Evolutionary conservation across 163 green algal genomes (phyloP), one percentile per base, ranked within the genome.

Genomic region (Smithsoniella earleae): DNA sequence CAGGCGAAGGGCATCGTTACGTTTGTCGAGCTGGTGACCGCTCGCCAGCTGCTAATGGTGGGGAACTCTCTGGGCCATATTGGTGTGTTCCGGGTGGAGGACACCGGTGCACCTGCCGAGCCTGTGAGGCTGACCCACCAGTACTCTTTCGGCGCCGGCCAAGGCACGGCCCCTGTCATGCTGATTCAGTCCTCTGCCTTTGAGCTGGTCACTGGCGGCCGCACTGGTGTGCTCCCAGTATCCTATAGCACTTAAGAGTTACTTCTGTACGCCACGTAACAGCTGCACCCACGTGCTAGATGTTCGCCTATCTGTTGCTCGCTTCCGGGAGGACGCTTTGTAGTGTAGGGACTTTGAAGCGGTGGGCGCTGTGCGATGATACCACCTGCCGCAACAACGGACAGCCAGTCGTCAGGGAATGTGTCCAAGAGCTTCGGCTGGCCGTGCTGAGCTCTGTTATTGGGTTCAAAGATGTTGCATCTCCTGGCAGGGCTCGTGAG

Each of bases 131-230:
- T n/a, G n/a, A n/a, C n/a, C n/a, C n/a, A n/a, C n/a, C n/a, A n/a
- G 40, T 49, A 10, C 40, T n/a, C 27, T 16, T 69, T 69, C 2
- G n/a, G 4, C 18, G 43, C 1, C 30, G 8, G 20, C n/a, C 58
- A 69, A 45, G 58, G n/a, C 3, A 38, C 58, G 6, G 18, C 31
- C 25, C 58, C 58, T 16, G 58, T 69, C 5, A 69, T 31, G 16
- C 31, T 69, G 58, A 36, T 34, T n/a, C 10, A 49, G 40, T 30
- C 58, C 0, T 30, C 25, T n/a, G 58, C 3, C 6, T n/a, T 16
- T 4, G 58, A 36, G 16, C 18, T 69, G 6, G 40, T 43, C 25
- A 69, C 58, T 34, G 58, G 58, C n/a, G 58, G 58, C 58, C 58
- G 58, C 6, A 38, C 38, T 1, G 58, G 58, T 69, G 58, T 31